A percentile compares a stretch with the other conserved stretches of the same genome.
Conservation (phyloP, 768 basidiomycete genomes). For the Naematelia aurantialba region DNA sequence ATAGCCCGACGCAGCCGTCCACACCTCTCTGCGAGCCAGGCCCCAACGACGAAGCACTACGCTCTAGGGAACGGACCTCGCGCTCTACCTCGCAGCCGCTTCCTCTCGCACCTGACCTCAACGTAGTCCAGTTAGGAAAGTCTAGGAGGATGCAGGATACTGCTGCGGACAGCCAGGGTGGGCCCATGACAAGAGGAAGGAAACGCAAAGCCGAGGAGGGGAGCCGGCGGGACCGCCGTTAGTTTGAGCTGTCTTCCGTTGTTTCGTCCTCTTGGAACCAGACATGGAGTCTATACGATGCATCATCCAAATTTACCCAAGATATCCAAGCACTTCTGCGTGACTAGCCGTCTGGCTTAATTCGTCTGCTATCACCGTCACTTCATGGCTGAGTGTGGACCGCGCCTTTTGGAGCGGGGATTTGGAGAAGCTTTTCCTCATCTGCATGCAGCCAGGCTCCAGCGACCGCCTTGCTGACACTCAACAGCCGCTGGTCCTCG, state of each 20-base stretch:
- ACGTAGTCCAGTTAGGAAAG: not conserved
- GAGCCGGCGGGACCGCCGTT: not conserved
- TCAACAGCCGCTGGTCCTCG: constrained; percentile 37
- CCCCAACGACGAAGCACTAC: not conserved
- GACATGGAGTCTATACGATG: not conserved
- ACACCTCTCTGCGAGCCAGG: not conserved
- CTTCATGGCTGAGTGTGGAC: not conserved
- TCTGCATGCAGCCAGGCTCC: constrained; percentile 27
- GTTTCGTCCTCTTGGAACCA: no score
- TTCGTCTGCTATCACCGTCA: not conserved
- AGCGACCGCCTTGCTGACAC: constrained; percentile 32
- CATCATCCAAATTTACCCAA: not conserved
- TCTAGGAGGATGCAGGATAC: not conserved
- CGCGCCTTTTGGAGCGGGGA: constrained; percentile 8
- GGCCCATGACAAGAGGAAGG: not conserved
- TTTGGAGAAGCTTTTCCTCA: constrained; percentile 16
- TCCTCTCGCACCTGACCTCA: not conserved
- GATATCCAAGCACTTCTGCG: not conserved
- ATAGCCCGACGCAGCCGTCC: not conserved
- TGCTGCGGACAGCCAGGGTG: not conserved
- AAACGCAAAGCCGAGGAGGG: not conserved
- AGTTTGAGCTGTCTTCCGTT: no score
- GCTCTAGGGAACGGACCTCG: not conserved
- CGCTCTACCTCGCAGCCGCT: not conserved
- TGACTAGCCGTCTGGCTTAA: not conserved